Conservation (phyloP, 1,284 basidiomycete genomes). For the Exobasidium rhododendri region DNA sequence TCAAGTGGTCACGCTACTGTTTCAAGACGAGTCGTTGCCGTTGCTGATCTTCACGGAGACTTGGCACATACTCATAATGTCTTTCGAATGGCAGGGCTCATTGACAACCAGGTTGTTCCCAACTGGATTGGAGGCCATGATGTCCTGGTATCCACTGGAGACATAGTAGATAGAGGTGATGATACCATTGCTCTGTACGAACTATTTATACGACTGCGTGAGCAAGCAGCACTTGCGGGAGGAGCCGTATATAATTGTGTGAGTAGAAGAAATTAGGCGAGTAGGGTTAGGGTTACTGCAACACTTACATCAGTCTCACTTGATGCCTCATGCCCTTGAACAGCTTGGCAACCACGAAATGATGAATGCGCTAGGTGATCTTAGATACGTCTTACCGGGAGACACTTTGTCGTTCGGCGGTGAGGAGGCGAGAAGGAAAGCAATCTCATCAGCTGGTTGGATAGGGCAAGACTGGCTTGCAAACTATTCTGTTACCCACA, state of each 20-base stretch:
- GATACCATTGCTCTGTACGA: constrained; percentile 49
- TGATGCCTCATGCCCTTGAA: no score
- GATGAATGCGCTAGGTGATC: constrained; percentile 56
- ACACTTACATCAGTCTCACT: no score
- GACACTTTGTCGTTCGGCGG: constrained; percentile 55
- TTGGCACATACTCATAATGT: constrained; percentile 44
- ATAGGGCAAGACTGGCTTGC: constrained; percentile 44
- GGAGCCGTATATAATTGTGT: constrained; percentile 42
- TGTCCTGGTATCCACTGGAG: constrained; percentile 48
- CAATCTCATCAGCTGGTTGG: constrained; percentile 56
- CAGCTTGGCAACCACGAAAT: constrained; percentile 25
- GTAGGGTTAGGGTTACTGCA: no score
- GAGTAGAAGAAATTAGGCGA: constrained; percentile 7
- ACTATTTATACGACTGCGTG: constrained; percentile 37
- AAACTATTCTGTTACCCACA: constrained; percentile 38
- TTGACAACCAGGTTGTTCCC: constrained; percentile 16
- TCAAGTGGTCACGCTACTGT: neutral
- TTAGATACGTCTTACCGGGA: constrained; percentile 56
- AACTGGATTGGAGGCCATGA: constrained; percentile 42
- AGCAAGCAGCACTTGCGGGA: constrained; percentile 27
- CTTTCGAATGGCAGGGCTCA: constrained; percentile 36
- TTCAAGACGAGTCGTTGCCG: constrained; percentile 35
- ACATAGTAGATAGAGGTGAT: constrained; percentile 52
- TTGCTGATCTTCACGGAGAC: constrained; percentile 52
- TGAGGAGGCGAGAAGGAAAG: constrained; percentile 21